These are phyloP conservation scores for Marasmius oreades DNA, from an alignment of 1,284 basidiomycete species.

Conservation along the genomic window DNA sequence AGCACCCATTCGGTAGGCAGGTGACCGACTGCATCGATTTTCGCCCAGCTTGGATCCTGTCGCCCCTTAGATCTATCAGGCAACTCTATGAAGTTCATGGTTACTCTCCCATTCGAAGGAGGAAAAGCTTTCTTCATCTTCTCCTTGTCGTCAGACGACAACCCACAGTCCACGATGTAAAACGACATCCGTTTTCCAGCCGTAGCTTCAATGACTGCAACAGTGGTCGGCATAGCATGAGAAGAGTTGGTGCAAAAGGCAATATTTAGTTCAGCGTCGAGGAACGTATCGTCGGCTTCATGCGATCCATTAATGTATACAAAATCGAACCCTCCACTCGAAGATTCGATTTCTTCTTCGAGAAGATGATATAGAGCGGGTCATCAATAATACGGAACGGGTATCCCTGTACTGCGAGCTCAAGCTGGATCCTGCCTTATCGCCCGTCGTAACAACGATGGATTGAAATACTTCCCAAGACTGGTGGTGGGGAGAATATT, in stretches of 20 bases:
- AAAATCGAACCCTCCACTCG: constrained; percentile 50
- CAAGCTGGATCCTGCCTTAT: constrained; percentile 48
- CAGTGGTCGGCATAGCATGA: constrained; percentile 48
- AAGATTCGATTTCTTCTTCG: constrained; percentile 37
- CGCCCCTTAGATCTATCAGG: constrained; percentile 28
- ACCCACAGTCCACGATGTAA: constrained; percentile 47
- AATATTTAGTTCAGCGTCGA: constrained; percentile 56
- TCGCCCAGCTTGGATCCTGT: constrained; percentile 42
- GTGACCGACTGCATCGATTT: constrained; percentile 41
- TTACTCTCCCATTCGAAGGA: constrained; percentile 23
- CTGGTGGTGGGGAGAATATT: constrained; percentile 62
- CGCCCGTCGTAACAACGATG: constrained; percentile 41
- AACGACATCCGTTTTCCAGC: constrained; percentile 37
- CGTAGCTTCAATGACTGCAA: constrained; percentile 41
- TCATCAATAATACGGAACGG: constrained; percentile 42
- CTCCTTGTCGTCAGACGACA: constrained; percentile 33
- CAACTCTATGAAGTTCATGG: constrained; percentile 39
- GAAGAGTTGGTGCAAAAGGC: constrained; percentile 39
- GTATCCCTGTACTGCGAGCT: constrained; percentile 42
- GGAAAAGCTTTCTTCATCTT: constrained; percentile 31
- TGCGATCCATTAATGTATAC: constrained; percentile 60
- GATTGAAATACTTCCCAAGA: constrained; percentile 56
- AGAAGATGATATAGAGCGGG: constrained; percentile 45
- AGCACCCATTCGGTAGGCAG: constrained; percentile 48
- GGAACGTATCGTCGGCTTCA: constrained; percentile 54